Base-by-base conservation (phyloP, 768 basidiomycete genomes). In the Suillus fuscotomentosus region DNA sequence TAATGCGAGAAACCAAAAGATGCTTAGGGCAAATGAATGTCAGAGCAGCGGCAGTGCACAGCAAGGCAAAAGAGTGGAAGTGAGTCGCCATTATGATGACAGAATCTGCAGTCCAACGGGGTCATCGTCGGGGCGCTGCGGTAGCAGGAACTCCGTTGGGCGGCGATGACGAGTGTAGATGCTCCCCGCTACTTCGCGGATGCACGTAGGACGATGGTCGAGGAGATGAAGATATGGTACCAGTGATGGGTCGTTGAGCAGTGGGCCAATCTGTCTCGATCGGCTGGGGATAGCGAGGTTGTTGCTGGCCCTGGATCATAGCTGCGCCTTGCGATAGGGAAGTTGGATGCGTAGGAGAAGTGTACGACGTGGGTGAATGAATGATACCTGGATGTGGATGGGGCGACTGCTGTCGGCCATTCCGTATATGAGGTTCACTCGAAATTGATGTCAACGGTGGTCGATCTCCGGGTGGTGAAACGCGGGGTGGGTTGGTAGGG, bases 181-280 rank as follows among this genome's bases (percentile, higher is more conserved):
- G 80, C 59, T 84, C 84, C 41, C 77, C 69, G 65, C 80, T 85
- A 15, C 78, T 73, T 68, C 84, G 78, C 60, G 77, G 76, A 39
- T 79, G 80, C 59, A 81, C 77, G 66, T 81, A 85, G 14, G 87
- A 88, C 43, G 82, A 74, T 13, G 87, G 86, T 63, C 86, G 80
- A 64, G 81, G 79, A 36, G 80, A 73, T 10, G 70, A 76, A 50
- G 75, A 69, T 27, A 73, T 63, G 68, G 77, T 63, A 43, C 77
- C 71, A 62, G 76, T 77, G 54, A 67, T 75, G 24, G 81, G 76
- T 63, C 83, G 82, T 60, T 83, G 77, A 24, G 74, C 66, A 5
- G 57, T 68, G 60, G 77, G 69, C 65, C 75, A 76, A 20, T 78
- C 73, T 77, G 80, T 82, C 45, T 87, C 86, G 60, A 86, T 84